Percentiles rank a stretch among this genome's conserved stretches.
These are phyloP conservation scores for Zalaria sp. DNA, from an alignment of 2,329 filamentous ascomycete species.

Conservation along the genomic window DNA sequence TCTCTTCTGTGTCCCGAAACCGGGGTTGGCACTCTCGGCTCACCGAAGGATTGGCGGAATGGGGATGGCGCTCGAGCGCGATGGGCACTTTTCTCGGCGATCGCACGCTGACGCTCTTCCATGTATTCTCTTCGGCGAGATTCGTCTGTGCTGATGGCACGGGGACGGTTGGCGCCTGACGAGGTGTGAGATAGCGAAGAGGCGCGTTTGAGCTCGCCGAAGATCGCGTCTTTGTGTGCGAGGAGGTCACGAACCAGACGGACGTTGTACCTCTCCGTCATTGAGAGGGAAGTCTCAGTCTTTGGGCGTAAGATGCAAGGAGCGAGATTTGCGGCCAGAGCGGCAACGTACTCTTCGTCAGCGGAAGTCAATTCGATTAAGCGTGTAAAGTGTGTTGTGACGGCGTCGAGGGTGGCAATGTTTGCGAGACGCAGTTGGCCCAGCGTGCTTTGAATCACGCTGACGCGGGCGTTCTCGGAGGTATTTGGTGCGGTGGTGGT, in stretches of 20 bases:
- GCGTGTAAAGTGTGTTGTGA: conserved; percentile 95
- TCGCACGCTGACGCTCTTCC: conserved; percentile 79
- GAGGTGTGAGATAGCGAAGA: conserved; percentile 55
- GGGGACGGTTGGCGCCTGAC: conserved; percentile 47
- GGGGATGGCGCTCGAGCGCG: conserved; percentile 33
- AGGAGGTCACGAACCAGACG: conserved; percentile 86
- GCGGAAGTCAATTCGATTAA: conserved; percentile 94
- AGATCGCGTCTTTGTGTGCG: conserved; percentile 86
- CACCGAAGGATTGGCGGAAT: conserved; percentile 5
- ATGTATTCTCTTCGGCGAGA: conserved; percentile 86
- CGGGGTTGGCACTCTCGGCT: neutral
- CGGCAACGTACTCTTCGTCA: conserved; percentile 68
- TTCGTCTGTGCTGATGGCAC: conserved; percentile 89
- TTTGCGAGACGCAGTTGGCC: conserved; percentile 91
- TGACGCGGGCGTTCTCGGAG: conserved; percentile 65
- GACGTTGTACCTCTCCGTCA: conserved; percentile 90
- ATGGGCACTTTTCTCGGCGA: conserved; percentile 40
- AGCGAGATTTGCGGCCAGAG: conserved; percentile 61
- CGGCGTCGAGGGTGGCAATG: conserved; percentile 94
- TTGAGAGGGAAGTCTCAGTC: conserved; percentile 74
- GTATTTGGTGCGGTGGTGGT: conserved; percentile 64
- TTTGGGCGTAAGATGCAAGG: conserved; percentile 82
- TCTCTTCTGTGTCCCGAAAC: conserved; percentile 55
- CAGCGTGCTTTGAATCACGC: conserved; percentile 88
- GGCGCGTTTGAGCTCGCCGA: conserved; percentile 87